Evolutionary conservation across 108 stramenopile genomes (phyloP).

Genomic region (Cyclotella sp.): DNA sequence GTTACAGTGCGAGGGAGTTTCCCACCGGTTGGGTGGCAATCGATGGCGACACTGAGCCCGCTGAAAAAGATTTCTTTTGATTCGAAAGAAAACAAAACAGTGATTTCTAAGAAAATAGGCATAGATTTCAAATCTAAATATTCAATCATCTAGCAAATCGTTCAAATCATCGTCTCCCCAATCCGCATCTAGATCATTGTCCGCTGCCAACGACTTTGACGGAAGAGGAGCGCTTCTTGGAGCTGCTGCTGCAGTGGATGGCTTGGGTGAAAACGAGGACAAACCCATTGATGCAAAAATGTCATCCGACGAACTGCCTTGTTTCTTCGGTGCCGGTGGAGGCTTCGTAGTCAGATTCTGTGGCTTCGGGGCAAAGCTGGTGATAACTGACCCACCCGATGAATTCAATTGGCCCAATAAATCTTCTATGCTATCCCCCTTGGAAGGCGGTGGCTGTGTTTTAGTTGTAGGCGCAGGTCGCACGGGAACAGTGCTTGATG

Average conservation of each 20-base stretch:
- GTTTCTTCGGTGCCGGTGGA: slow-evolving; percentile 19
- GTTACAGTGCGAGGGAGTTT: slow-evolving; percentile 73
- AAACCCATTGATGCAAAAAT: slow-evolving; percentile 52
- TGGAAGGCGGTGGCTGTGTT: not conserved
- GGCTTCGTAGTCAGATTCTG: slow-evolving; percentile 13
- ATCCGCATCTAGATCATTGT: slow-evolving; percentile 30
- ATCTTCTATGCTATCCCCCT: slow-evolving; percentile 46
- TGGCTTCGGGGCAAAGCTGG: slow-evolving; percentile 36
- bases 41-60: slow-evolving; percentile 66
- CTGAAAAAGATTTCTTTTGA: slow-evolving; percentile 61
- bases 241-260: slow-evolving; percentile 8
- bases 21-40: slow-evolving; percentile 80
- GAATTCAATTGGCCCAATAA: slow-evolving; percentile 44
- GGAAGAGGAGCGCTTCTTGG: slow-evolving; percentile 27
- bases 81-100: not conserved
- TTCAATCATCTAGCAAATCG: slow-evolving; percentile 46
- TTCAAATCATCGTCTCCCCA: slow-evolving; percentile 50
- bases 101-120: not conserved
- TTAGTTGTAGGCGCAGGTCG: not conserved
- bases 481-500: not conserved
- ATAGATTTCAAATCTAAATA: not conserved
- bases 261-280: slow-evolving; percentile 24
- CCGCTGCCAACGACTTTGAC: slow-evolving; percentile 23
- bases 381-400: slow-evolving; percentile 29
- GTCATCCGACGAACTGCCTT: slow-evolving; percentile 23